These are phyloP conservation scores for Monilinia polystroma DNA, from an alignment of 2,329 filamentous ascomycete species.

Conservation along the genomic window DNA sequence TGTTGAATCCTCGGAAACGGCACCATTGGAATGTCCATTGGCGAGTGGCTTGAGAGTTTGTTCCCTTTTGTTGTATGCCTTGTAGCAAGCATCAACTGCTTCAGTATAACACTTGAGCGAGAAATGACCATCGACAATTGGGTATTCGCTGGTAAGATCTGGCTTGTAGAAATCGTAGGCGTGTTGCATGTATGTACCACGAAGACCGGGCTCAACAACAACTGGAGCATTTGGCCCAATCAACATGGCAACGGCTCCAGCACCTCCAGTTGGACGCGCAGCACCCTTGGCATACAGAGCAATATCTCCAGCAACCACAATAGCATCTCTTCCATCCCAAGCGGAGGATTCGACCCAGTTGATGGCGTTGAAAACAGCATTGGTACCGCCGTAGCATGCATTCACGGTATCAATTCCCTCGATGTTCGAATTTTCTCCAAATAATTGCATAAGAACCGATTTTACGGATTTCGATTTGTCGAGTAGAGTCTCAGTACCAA, in stretches of 20 bases:
- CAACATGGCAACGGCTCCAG: conserved; percentile 75
- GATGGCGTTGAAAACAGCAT: conserved; percentile 77
- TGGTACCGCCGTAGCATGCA: conserved; percentile 84
- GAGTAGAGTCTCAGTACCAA: conserved; percentile 80
- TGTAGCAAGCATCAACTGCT: conserved; percentile 78
- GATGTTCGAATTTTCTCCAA: conserved; percentile 78
- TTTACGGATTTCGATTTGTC: conserved; percentile 93
- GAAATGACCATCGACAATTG: conserved; percentile 80
- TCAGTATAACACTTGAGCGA: conserved; percentile 79
- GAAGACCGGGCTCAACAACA: conserved; percentile 74
- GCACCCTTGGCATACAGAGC: conserved; percentile 82
- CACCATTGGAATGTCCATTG: conserved; percentile 55
- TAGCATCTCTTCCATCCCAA: conserved; percentile 80
- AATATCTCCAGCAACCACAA: conserved; percentile 80
- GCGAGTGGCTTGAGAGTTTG: conserved; percentile 52
- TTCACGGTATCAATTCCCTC: conserved; percentile 83
- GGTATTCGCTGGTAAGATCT: conserved; percentile 83
- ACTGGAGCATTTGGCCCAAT: conserved; percentile 76
- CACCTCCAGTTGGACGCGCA: conserved; percentile 78
- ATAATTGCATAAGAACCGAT: conserved; percentile 83
- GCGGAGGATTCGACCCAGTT: conserved; percentile 86
- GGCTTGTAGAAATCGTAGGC: conserved; percentile 92
- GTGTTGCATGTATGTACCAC: conserved; percentile 78
- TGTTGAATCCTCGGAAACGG: conserved; percentile 41
- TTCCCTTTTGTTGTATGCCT: conserved; percentile 75